A percentile compares a stretch with the other conserved stretches of the same genome.
These are phyloP conservation scores for Erysiphe pulchra DNA, from an alignment of 2,329 filamentous ascomycete genomes.

Conservation along the genomic window DNA sequence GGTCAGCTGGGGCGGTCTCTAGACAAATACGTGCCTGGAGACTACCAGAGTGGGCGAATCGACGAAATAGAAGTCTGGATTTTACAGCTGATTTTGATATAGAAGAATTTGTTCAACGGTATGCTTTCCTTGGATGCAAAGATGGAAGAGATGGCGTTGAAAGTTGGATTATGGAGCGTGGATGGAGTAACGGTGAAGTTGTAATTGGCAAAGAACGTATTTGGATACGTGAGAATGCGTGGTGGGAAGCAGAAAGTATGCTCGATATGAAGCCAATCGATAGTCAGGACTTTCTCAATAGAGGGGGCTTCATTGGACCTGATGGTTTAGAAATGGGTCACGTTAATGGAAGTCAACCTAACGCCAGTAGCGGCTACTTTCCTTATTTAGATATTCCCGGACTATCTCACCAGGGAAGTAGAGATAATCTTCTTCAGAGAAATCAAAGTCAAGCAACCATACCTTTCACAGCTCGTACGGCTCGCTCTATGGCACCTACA, in stretches of 20 bases:
- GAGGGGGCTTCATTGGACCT: conserved; percentile 25
- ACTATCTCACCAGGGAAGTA: conserved; percentile 36
- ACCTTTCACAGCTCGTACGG: conserved; percentile 21
- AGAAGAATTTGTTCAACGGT: conserved; percentile 72
- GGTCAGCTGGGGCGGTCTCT: conserved; percentile 83
- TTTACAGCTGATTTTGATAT: conserved; percentile 93
- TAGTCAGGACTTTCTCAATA: conserved; percentile 13
- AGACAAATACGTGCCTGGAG: conserved; percentile 84
- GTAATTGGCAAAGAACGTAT: conserved; percentile 74
- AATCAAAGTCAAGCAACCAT: conserved; percentile 11
- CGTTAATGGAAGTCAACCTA: conserved; percentile 19
- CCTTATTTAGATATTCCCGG: conserved; percentile 26
- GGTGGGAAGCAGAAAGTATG: conserved; percentile 97
- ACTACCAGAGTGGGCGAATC: conserved; percentile 87
- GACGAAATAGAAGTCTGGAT: conserved; percentile 70
- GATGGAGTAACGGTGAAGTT: conserved; percentile 96
- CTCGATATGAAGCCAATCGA: conserved; percentile 46
- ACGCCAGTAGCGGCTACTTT: conserved; percentile 42
- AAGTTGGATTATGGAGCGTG: conserved; percentile 78
- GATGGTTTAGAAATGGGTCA: conserved; percentile 48
- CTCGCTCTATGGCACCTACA: conserved; percentile 36
- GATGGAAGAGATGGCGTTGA: conserved; percentile 84
- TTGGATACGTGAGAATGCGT: conserved; percentile 82
- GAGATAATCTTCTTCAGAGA: conserved; percentile 37
- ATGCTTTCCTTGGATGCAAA: conserved; percentile 58